Evolutionary conservation across 352 stramenopile genomes (phyloP).

Genomic region (Phytophthora quininea): DNA sequence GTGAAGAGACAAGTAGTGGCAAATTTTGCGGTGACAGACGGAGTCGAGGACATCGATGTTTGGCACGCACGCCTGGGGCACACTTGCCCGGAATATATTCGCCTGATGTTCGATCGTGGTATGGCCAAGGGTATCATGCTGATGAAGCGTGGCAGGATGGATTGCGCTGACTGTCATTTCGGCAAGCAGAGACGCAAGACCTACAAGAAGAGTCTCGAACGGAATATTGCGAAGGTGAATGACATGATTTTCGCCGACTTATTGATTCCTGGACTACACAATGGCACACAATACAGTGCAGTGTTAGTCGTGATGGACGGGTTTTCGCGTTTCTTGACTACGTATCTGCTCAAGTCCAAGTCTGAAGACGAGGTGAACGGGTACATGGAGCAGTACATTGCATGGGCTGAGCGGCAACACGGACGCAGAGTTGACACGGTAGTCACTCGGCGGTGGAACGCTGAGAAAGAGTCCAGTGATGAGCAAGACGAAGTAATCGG

Average conservation of each 20-base stretch:
- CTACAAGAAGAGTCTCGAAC: conserved; percentile 12
- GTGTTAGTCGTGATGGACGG: conserved; percentile 19
- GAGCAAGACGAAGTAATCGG: background rate
- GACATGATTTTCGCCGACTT: conserved; percentile 20
- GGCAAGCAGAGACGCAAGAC: conserved; percentile 20
- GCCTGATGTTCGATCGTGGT: conserved; percentile 16
- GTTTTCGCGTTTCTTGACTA: conserved; percentile 9
- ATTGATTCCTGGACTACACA: conserved; percentile 11
- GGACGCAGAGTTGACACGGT: background rate
- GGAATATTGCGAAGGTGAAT: conserved; percentile 7
- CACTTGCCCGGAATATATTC: conserved; percentile 16
- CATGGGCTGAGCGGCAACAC: background rate
- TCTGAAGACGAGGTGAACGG: conserved; percentile 3
- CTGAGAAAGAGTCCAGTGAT: background rate
- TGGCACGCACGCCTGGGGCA: conserved; percentile 15
- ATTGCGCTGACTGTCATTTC: conserved; percentile 19
- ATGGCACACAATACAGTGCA: conserved; percentile 5
- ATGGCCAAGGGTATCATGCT: conserved; percentile 23
- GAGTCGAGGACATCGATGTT: conserved; percentile 6
- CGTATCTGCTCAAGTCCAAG: conserved; percentile 9
- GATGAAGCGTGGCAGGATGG: conserved; percentile 7
- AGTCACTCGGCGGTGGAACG: background rate
- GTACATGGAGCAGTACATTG: conserved; percentile 5
- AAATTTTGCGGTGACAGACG: conserved; percentile 17
- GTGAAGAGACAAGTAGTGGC: conserved; percentile 12